phyloP scores from a whole-genome alignment of 176 grass and related monocot genomes.

The Cenchrus purpureus region DNA sequence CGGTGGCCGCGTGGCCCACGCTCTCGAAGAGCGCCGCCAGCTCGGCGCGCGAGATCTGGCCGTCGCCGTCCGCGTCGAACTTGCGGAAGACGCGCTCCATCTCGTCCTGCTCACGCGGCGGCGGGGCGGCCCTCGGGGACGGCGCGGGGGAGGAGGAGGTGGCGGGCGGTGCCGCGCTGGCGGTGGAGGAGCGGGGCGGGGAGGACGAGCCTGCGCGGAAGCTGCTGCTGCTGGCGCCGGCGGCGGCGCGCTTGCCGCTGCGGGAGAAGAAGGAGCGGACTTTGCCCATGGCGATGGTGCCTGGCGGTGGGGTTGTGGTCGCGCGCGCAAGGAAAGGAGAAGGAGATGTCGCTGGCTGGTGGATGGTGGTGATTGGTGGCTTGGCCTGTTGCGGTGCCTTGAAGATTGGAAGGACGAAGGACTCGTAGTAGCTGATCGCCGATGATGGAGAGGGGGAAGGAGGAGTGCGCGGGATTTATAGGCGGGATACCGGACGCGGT shows the following conservation, averaged over 20 bases:
- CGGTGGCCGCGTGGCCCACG: constrained; percentile 63
- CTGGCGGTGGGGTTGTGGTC: background rate
- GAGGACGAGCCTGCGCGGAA: background rate
- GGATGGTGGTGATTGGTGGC: background rate
- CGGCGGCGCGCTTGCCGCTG: constrained; percentile 30
- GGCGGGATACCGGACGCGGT: constrained; percentile 2
- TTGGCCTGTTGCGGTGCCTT: too few relatives aligned
- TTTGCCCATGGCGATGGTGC: constrained; percentile 65
- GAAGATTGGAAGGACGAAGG: background rate
- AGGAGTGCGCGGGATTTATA: background rate
- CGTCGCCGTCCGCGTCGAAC: constrained; percentile 94
- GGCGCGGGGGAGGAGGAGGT: background rate
- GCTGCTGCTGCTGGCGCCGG: background rate
- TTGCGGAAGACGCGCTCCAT: constrained; percentile 81
- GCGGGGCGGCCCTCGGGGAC: too few relatives aligned
- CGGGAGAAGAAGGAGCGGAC: constrained; percentile 78
- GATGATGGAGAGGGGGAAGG: too few relatives aligned
- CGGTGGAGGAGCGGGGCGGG: background rate
- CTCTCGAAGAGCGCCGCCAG: constrained; percentile 65
- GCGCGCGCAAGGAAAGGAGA: constrained; percentile 44
- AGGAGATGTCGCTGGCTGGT: background rate
- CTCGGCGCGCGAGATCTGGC: constrained; percentile 65
- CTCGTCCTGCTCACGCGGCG: constrained; percentile 36
- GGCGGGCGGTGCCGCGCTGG: background rate
- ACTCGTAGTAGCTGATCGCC: too few relatives aligned